These are phyloP conservation scores for Neonectria ditissima DNA, from an alignment of 2,329 filamentous ascomycete species.

Conservation along the genomic window DNA sequence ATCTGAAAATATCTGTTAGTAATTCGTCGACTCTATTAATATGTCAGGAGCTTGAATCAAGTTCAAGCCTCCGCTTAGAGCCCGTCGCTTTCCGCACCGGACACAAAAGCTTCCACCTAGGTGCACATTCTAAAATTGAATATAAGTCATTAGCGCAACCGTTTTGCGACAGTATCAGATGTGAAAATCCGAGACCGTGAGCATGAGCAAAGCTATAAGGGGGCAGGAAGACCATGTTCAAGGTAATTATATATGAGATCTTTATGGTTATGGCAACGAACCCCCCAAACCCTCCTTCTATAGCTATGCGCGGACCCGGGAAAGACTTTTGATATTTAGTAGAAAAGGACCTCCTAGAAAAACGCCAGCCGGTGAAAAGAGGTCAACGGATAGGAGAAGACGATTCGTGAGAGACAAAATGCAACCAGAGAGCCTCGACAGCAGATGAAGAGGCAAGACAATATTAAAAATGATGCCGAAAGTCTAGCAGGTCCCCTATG, in stretches of 20 bases:
- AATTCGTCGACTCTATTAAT: slow-evolving; percentile 1
- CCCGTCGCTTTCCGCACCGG: background rate
- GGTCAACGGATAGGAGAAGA: slow-evolving; percentile 36
- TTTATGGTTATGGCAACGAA: slow-evolving; percentile 44
- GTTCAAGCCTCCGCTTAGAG: background rate
- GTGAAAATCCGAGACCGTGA: background rate
- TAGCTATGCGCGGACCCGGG: slow-evolving; percentile 38
- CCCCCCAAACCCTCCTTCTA: slow-evolving; percentile 41
- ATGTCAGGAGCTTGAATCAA: background rate
- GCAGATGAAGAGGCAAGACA: slow-evolving; percentile 26
- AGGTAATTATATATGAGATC: slow-evolving; percentile 40
- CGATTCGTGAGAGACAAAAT: slow-evolving; percentile 17
- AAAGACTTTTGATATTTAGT: slow-evolving; percentile 44
- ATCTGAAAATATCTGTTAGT: background rate
- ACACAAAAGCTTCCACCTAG: background rate
- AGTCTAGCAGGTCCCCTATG: slow-evolving; percentile 33
- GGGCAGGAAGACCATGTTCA: slow-evolving; percentile 11
- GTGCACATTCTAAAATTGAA: background rate
- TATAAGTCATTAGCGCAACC: background rate
- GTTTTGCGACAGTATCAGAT: slow-evolving; percentile 5
- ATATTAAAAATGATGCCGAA: slow-evolving; percentile 31
- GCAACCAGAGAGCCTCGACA: slow-evolving; percentile 29
- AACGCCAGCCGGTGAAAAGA: slow-evolving; percentile 45
- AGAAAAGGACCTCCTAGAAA: slow-evolving; percentile 38
- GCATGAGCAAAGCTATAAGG: slow-evolving; percentile 3